Base-by-base conservation (phyloP, 140 eudicot genomes). In the Stevia rebaudiana region DNA sequence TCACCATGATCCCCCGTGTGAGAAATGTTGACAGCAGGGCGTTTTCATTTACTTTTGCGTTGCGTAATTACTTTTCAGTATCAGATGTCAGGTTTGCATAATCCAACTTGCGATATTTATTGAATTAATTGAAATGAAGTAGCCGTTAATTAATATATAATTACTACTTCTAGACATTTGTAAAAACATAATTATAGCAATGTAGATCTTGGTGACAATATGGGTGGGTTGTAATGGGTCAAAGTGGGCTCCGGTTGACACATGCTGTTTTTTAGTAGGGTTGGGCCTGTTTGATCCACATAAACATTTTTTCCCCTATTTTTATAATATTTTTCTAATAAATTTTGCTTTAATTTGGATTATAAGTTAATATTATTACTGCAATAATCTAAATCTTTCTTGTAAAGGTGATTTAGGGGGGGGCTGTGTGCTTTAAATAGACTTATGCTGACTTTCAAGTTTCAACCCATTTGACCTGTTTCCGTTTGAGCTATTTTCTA, bases 1-100 rank as follows among this genome's bases (percentile, higher is more conserved):
- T 90, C 70, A 84, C 83, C 10, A 19, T 90, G 69, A 82, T 90
- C 68, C 94, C 97, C 43, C 95, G 97, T 23, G 90, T 90, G 81
- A 81, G 95, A 48, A 90, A 86, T 47, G 68, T 74, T 13, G 95
- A 86, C 72, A 79, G 49, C 82, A 89, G 83, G 83, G 69, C 85
- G 28, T 81, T 89, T 66, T 66, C 95, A 0, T 89, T 89, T 63
- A 83, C 79, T 50, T 75, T 86, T 75, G 84, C 87, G 22, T 74
- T 83, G 74, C 83, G 89, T 35, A 89, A 81, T 75, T 86, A 89
- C 73, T 83, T 89, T 25, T 83, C 94, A 15, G 85, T 89, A 18
- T 86, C 95, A n/a, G 95, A 89, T 82, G 79, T 89, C 89, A 89
- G 97, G 97, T 89, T 79, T 65, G 80, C 60, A 72, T 55, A 9